Percentiles rank a stretch among this genome's conserved stretches.
Evolutionary conservation across 208 protist genomes (phyloP).

Genomic region (Tetramitus jugosus): DNA sequence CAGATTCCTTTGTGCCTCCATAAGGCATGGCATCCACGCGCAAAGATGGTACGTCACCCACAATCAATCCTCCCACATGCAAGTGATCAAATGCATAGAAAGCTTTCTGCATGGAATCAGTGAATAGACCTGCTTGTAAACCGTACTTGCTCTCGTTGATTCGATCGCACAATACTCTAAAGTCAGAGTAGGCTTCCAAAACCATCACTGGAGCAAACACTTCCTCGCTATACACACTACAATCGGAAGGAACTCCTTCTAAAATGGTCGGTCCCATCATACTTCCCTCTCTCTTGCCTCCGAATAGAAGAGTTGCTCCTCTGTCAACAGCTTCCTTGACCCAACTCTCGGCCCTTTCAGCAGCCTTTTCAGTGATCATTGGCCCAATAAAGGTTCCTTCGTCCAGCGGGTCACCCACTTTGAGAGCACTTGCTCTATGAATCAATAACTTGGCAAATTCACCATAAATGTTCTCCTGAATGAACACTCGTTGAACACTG

Average conservation of each 20-base stretch:
- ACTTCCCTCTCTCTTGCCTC: slow-evolving; percentile 55
- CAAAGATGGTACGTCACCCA: slow-evolving; percentile 25
- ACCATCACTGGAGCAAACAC: slow-evolving; percentile 76
- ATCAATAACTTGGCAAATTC: slow-evolving; percentile 49
- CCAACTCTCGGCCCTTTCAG: slow-evolving; percentile 44
- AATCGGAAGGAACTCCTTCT: slow-evolving; percentile 49
- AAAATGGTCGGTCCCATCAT: slow-evolving; percentile 74
- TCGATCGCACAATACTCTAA: slow-evolving; percentile 40
- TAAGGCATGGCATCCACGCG: slow-evolving; percentile 73
- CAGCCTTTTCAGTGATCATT: slow-evolving; percentile 47
- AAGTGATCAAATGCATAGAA: slow-evolving; percentile 51
- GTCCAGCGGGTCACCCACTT: slow-evolving; percentile 63
- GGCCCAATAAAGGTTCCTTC: slow-evolving; percentile 49
- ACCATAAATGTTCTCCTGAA: slow-evolving; percentile 57
- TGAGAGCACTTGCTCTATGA: slow-evolving; percentile 41
- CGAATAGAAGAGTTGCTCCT: slow-evolving; percentile 56
- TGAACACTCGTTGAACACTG: slow-evolving; percentile 61
- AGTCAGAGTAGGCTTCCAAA: slow-evolving; percentile 24
- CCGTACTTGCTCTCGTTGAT: slow-evolving; percentile 66
- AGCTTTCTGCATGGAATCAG: slow-evolving; percentile 51
- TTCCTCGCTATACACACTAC: slow-evolving; percentile 57
- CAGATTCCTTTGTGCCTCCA: slow-evolving; percentile 74
- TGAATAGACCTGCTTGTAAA: slow-evolving; percentile 64
- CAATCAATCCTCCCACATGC: slow-evolving; percentile 61
- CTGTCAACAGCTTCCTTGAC: slow-evolving; percentile 54